These are phyloP conservation scores for Nowakowskiella sp. DNA, from an alignment of 192 early-diverging fungal species.

Conservation along the genomic window DNA sequence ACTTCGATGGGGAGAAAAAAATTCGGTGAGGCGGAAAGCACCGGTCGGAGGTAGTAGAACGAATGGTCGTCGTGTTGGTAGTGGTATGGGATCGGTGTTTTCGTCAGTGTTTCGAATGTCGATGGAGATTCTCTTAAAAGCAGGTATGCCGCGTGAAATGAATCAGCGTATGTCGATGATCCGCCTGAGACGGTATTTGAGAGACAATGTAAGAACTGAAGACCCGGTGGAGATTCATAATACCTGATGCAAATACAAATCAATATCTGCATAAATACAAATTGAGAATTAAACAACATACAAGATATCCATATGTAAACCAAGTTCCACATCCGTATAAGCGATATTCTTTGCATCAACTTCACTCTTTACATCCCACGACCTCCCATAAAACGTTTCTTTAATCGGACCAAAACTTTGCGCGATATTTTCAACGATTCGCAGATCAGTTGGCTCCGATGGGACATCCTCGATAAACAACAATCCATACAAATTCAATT, in stretches of 20 bases:
- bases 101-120: conserved; percentile 49
- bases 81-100: conserved; percentile 66
- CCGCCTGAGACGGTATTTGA: conserved; percentile 72
- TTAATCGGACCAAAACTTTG: conserved; percentile 59
- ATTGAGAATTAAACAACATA: conserved; percentile 27
- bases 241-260: conserved; percentile 41
- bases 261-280: neutral
- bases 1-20: conserved; percentile 43
- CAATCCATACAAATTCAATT: conserved; percentile 60
- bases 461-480: conserved; percentile 61
- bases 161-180: conserved; percentile 65
- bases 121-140: conserved; percentile 46
- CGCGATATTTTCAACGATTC: conserved; percentile 53
- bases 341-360: conserved; percentile 76
- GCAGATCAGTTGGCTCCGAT: conserved; percentile 33
- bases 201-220: conserved; percentile 71
- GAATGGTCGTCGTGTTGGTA: conserved; percentile 72
- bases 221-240: conserved; percentile 67
- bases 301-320: conserved; percentile 84
- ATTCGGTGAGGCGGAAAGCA: conserved; percentile 46
- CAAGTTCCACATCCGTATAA: conserved; percentile 69
- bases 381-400: conserved; percentile 68
- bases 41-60: conserved; percentile 60
- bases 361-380: conserved; percentile 71
- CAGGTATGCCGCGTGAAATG: conserved; percentile 57